phyloP scores from a whole-genome alignment of 495 filamentous ascomycete species.

The Glarea lozoyensis region DNA sequence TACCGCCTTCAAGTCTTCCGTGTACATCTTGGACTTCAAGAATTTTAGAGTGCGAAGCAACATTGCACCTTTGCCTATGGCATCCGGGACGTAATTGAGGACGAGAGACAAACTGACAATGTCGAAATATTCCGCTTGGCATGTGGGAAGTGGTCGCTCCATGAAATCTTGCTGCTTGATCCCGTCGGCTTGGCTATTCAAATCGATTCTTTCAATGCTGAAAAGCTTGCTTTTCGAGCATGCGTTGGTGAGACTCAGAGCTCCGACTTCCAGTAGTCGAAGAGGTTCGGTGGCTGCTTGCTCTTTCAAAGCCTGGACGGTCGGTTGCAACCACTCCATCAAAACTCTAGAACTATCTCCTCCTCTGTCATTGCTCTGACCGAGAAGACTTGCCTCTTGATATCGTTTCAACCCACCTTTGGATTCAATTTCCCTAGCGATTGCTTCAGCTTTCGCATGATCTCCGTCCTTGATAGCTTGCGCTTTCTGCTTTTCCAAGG shows the following conservation, averaged over 20 bases:
- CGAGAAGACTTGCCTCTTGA: conserved; percentile 80
- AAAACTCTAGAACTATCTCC: conserved; percentile 85
- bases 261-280: conserved; percentile 80
- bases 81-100: conserved; percentile 83
- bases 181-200: conserved; percentile 71
- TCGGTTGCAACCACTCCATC: conserved; percentile 70
- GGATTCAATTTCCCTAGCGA: conserved; percentile 46
- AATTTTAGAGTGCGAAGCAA: conserved; percentile 64
- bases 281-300: conserved; percentile 25
- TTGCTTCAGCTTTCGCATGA: conserved; percentile 44
- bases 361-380: conserved; percentile 74
- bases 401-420: conserved; percentile 78
- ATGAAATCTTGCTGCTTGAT: conserved; percentile 94
- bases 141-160: conserved; percentile 63
- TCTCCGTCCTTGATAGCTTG: conserved; percentile 61
- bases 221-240: conserved; percentile 65
- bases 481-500: conserved; percentile 65
- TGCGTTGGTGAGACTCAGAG: conserved; percentile 74
- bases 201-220: conserved; percentile 77
- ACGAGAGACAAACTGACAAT: conserved; percentile 91
- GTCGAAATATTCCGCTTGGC: conserved; percentile 62
- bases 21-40: conserved; percentile 30
- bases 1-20: conserved; percentile 22
- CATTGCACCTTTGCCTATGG: conserved; percentile 76
- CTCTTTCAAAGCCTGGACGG: conserved; percentile 22